These are phyloP conservation scores for Yamadazyma nakazawae DNA, from an alignment of 805 yeast species.

Conservation along the genomic window DNA sequence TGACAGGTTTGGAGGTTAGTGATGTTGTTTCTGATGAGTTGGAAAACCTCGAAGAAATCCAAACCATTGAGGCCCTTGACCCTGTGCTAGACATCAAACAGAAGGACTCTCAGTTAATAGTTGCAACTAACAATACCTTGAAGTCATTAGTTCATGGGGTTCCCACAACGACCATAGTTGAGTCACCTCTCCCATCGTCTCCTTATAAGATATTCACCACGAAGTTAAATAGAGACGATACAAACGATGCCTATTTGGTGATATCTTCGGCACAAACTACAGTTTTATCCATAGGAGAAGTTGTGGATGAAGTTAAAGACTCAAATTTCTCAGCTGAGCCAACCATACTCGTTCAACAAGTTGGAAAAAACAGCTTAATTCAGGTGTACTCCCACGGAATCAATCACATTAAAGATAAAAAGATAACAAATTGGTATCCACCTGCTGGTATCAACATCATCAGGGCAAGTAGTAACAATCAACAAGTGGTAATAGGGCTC, in stretches of 20 bases:
- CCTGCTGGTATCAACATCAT: conserved; percentile 70
- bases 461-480: conserved; percentile 57
- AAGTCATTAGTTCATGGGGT: conserved; percentile 55
- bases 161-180: conserved; percentile 58
- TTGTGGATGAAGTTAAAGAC: conserved; percentile 69
- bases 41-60: conserved; percentile 59
- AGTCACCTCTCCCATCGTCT: conserved; percentile 67
- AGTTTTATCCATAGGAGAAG: conserved; percentile 74
- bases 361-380: conserved; percentile 59
- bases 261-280: conserved; percentile 65
- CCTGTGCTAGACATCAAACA: conserved; percentile 44
- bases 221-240: conserved; percentile 41
- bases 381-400: conserved; percentile 76
- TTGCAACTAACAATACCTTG: conserved; percentile 23
- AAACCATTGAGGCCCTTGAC: conserved; percentile 45
- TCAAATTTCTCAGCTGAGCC: conserved; percentile 58
- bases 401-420: conserved; percentile 43
- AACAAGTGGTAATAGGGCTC: conserved; percentile 68
- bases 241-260: conserved; percentile 60
- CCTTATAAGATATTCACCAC: conserved; percentile 67
- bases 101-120: conserved; percentile 13
- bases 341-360: conserved; percentile 66
- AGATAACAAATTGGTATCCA: conserved; percentile 71
- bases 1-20: conserved; percentile 49
- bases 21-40: conserved; percentile 56